phyloP scores from a whole-genome alignment of 2,329 filamentous ascomycete species.

The Aspergillus nomiae region DNA sequence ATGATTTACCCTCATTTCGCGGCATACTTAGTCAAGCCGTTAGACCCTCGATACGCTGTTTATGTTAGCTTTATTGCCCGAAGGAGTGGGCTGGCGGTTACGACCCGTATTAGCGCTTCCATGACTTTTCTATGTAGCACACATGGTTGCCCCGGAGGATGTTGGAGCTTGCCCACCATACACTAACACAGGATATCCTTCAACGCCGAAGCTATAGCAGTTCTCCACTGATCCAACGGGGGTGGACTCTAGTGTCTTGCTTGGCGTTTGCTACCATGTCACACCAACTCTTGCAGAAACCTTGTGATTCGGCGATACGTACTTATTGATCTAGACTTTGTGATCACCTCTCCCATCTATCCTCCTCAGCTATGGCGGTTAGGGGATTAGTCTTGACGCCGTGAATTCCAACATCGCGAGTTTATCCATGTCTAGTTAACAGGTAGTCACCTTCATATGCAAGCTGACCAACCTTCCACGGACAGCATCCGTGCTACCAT shows the following conservation, averaged over 20 bases:
- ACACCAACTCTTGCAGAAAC: slow-evolving; percentile 6
- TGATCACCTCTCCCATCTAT: not conserved
- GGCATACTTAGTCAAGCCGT: not conserved
- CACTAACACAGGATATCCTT: not conserved
- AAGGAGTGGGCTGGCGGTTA: slow-evolving; percentile 7
- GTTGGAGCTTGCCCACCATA: slow-evolving; percentile 1
- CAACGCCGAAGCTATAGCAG: not conserved
- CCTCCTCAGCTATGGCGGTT: no score
- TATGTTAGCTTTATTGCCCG: not conserved
- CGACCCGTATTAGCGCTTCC: not conserved
- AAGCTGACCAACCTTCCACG: not conserved
- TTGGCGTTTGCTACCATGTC: slow-evolving; percentile 2
- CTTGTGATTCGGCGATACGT: not conserved
- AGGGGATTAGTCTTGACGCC: not conserved
- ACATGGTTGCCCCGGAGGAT: not conserved
- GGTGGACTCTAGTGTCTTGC: not conserved
- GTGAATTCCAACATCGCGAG: not conserved
- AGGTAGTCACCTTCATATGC: not conserved
- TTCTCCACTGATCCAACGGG: not conserved
- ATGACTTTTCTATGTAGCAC: not conserved
- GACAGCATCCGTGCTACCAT: not conserved
- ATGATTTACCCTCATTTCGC: not conserved
- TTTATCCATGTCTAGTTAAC: not conserved
- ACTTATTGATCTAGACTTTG: not conserved
- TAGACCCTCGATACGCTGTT: not conserved